phyloP scores from a whole-genome alignment of 179 eudicot species.

The Beta corolliflora region DNA sequence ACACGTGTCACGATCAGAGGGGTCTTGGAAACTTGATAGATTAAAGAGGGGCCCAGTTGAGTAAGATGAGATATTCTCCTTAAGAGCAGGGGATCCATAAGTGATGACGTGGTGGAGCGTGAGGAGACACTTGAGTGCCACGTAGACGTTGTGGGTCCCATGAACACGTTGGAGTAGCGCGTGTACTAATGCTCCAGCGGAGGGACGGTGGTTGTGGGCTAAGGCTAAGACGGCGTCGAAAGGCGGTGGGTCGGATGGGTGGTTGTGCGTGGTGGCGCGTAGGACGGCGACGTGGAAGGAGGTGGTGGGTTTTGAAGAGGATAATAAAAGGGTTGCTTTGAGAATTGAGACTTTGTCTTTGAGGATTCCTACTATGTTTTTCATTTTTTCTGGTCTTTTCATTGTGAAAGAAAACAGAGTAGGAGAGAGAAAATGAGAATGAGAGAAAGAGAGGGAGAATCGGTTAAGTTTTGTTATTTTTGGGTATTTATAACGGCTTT shows the following conservation, averaged over 20 bases:
- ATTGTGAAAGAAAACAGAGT: neutral
- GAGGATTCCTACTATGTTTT: conserved; percentile 34
- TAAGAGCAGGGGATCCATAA: conserved; percentile 37
- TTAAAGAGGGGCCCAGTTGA: conserved; percentile 17
- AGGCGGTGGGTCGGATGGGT: conserved; percentile 42
- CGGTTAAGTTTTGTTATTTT: conserved; percentile 4
- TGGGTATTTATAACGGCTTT: conserved; percentile 25
- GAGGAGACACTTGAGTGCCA: conserved; percentile 70
- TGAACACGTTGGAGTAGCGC: conserved; percentile 54
- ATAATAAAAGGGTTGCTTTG: conserved; percentile 42
- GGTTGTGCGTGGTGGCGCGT: conserved; percentile 56
- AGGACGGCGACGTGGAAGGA: conserved; percentile 49
- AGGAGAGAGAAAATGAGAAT: neutral
- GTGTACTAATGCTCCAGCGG: conserved; percentile 35
- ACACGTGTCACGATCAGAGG: conserved; percentile 40
- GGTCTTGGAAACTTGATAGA: conserved; percentile 30
- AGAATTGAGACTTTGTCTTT: conserved; percentile 57
- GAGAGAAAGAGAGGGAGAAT: conserved; percentile 1
- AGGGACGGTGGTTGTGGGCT: conserved; percentile 31
- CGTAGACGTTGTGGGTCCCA: conserved; percentile 41
- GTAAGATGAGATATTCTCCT: conserved; percentile 35
- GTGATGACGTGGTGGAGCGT: conserved; percentile 54
- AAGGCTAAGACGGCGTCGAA: conserved; percentile 43
- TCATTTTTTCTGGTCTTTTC: conserved; percentile 24
- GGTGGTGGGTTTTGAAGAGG: conserved; percentile 32